Base-by-base conservation (phyloP, 2,329 filamentous ascomycete species). In the Exophiala alcalophila region DNA sequence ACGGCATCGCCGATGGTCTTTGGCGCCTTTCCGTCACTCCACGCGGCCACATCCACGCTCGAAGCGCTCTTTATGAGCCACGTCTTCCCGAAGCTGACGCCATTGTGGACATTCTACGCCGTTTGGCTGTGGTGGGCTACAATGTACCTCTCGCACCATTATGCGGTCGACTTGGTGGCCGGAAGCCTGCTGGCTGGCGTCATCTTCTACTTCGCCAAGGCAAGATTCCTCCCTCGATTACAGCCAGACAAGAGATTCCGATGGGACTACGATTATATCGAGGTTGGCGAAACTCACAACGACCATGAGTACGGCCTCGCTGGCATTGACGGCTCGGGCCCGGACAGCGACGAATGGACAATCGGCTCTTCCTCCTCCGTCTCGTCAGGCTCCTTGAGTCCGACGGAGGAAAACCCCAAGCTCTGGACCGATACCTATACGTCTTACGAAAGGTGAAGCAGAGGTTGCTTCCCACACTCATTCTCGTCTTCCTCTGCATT, bases 121-220 rank as follows among this genome's bases (percentile, higher is more conserved):
- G 77, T 85, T 61, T 96, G 91, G 91, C 82, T 96, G 59, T 96
- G 89, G 86, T 97, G 91, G 89, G 86, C 90, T 9, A 97, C 91
- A 56, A 95, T 97, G 88, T 96, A 97, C 62, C 78, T 97, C 38
- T 94, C 87, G 59, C 91, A 97, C 67, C 91, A 97, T 70, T 97
- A 97, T 63, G 91, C 90, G 21, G 85, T 97, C 27, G 91, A 97
- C 64, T 74, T 97, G 36, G 87, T 96, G 18, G 87, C 79, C 24
- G 91, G 91, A 55, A 88, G 84, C 62, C 72, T 95, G 36, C 66
- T 88, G 47, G 84, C 88, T 16, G 83, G 83, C 9, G 72, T 84
- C 36, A 81, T 84, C 45, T 97, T 87, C 73, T 94, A 91, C 68
- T 79, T 88, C 49, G 80, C 85, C 43, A 86, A 86, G 61, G 78